Conservation (phyloP, 495 filamentous ascomycete genomes). For the Thermothielavioides terrestris region DNA sequence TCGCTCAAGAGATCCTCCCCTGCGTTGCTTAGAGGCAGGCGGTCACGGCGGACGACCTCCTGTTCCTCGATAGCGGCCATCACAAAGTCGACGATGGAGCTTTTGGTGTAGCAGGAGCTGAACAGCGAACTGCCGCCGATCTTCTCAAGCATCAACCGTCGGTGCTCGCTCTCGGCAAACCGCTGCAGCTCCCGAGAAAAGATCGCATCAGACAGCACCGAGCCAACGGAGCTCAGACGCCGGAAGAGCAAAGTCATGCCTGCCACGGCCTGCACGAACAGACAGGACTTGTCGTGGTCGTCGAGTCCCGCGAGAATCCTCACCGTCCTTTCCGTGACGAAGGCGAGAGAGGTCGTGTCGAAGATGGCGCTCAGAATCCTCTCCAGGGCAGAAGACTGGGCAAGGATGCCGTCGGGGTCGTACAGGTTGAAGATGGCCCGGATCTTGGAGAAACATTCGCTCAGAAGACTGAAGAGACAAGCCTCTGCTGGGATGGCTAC, state of each 20-base stretch:
- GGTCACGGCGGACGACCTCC: neutral
- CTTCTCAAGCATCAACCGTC: slow-evolving; percentile 16
- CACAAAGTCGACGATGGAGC: slow-evolving; percentile 16
- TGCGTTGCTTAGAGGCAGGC: slow-evolving; percentile 3
- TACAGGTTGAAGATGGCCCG: slow-evolving; percentile 15
- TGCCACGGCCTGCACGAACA: slow-evolving; percentile 24
- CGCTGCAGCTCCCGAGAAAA: slow-evolving; percentile 23
- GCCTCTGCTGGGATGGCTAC: slow-evolving; percentile 18
- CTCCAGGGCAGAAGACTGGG: slow-evolving; percentile 10
- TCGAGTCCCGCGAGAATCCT: slow-evolving; percentile 16
- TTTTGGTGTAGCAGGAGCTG: slow-evolving; percentile 19
- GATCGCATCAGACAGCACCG: slow-evolving; percentile 1
- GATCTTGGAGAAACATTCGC: slow-evolving; percentile 12
- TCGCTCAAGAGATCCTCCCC: slow-evolving; percentile 17
- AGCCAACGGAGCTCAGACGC: neutral
- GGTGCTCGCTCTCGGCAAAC: slow-evolving; percentile 26
- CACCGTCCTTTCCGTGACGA: slow-evolving; percentile 18
- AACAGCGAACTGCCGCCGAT: slow-evolving; percentile 14
- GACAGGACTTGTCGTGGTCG: slow-evolving; percentile 19
- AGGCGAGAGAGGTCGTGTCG: slow-evolving; percentile 17
- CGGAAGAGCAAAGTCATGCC: slow-evolving; percentile 24
- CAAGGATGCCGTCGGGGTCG: slow-evolving; percentile 16
- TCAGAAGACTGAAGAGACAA: slow-evolving; percentile 18
- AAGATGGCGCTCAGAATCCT: slow-evolving; percentile 20
- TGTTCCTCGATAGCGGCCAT: slow-evolving; percentile 11